A percentile compares a stretch with the other conserved stretches of the same genome.
phyloP scores from a whole-genome alignment of 768 basidiomycete genomes.

The Psilocybe sp. region DNA sequence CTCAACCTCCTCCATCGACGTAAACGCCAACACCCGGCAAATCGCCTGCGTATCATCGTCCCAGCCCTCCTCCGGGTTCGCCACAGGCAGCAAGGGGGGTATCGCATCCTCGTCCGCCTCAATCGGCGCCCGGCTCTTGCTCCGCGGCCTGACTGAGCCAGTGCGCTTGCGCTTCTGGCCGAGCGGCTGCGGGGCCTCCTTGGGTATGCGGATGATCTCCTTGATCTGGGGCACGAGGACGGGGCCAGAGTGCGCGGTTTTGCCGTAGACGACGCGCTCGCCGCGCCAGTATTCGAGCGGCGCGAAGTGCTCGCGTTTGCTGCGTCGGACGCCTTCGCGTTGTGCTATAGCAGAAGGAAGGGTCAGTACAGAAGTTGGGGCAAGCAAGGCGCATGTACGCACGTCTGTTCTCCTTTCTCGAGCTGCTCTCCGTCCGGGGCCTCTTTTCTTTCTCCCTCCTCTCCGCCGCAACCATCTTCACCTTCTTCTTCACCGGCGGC shows the following conservation, averaged over 20 bases:
- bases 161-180: constrained; percentile 32
- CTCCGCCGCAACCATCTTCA: constrained; percentile 30
- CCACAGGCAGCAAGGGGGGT: constrained; percentile 21
- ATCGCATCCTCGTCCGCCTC: constrained; percentile 28
- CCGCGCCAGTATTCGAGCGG: constrained; percentile 94
- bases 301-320: constrained; percentile 60
- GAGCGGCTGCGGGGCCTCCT: constrained; percentile 33
- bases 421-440: constrained; percentile 22
- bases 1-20: constrained; percentile 54
- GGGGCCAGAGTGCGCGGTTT: constrained; percentile 33
- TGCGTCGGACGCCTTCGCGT: constrained; percentile 65
- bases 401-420: constrained; percentile 43
- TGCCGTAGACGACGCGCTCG: constrained; percentile 84
- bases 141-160: constrained; percentile 42
- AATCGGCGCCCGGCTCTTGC: constrained; percentile 56
- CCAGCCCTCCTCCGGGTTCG: constrained; percentile 75
- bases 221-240: constrained; percentile 66
- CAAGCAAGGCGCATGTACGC: constrained; percentile 5
- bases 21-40: constrained; percentile 68
- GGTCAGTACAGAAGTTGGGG: background rate
- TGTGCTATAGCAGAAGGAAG: constrained; percentile 19
- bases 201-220: constrained; percentile 59
- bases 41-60: constrained; percentile 71
- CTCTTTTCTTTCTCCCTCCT: constrained; percentile 27
- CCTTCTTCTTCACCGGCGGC: constrained; percentile 28